Conservation (phyloP, 1,284 basidiomycete species). For the Cronartium quercuum region DNA sequence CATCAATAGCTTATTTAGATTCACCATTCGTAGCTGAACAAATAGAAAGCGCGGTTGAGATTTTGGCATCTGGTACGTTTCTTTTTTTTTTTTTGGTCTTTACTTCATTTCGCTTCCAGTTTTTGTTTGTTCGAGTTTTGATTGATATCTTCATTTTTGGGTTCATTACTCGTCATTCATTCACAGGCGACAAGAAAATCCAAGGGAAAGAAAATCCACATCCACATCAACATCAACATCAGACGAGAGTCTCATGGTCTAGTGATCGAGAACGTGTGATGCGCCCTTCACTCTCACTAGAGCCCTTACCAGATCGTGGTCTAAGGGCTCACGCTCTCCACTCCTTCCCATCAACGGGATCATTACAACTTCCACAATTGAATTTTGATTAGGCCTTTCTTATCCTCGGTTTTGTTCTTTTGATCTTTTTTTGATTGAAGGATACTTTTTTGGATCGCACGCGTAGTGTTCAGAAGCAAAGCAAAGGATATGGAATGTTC, state of each 20-base stretch:
- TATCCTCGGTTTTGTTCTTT: not conserved
- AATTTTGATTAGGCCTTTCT: not conserved
- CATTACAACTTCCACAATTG: not conserved
- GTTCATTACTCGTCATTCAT: not conserved
- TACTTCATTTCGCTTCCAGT: not conserved
- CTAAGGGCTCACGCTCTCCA: not conserved
- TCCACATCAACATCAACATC: not conserved
- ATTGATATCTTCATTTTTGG: not conserved
- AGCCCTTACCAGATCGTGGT: too few species aligned
- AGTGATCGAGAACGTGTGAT: too few species aligned
- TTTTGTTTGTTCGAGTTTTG: not conserved
- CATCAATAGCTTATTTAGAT: not conserved
- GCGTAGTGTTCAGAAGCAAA: too few species aligned
- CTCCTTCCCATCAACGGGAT: not conserved
- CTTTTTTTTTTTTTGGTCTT: not conserved
- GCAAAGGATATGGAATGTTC: too few species aligned
- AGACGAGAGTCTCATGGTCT: not conserved
- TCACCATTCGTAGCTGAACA: too few species aligned
- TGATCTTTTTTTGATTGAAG: not conserved
- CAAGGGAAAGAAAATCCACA: not conserved
- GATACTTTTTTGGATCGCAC: too few species aligned
- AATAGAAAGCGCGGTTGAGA: not conserved
- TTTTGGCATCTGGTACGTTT: not conserved
- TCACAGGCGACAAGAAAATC: not conserved
- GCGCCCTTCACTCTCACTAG: too few species aligned